phyloP scores from a whole-genome alignment of 2,329 filamentous ascomycete species.

The Gnomoniopsis sp. region DNA sequence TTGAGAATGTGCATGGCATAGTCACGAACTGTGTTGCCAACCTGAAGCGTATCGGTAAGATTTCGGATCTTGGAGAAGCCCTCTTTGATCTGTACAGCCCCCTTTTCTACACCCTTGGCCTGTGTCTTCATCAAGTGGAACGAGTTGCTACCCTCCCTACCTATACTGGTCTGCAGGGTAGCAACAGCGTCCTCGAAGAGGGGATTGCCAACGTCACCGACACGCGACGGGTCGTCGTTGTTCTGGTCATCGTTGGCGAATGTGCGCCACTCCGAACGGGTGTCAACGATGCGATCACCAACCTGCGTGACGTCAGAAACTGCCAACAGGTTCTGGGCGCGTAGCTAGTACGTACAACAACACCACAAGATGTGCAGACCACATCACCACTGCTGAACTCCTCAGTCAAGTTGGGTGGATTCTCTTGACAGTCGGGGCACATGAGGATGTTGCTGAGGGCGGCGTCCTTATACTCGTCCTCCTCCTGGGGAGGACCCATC shows the following conservation, averaged over 20 bases:
- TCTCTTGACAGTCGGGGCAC: conserved; percentile 87
- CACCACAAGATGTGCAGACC: conserved; percentile 86
- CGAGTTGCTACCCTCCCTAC: conserved; percentile 69
- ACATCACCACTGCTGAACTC: conserved; percentile 91
- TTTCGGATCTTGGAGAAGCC: conserved; percentile 81
- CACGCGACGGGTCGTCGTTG: conserved; percentile 95
- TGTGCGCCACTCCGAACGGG: conserved; percentile 95
- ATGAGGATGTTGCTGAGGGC: conserved; percentile 74
- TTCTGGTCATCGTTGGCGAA: conserved; percentile 98
- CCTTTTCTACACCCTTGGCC: conserved; percentile 45
- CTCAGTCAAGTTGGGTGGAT: conserved; percentile 88
- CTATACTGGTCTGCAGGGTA: conserved; percentile 79
- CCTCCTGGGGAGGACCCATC: conserved; percentile 25
- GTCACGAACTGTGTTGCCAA: conserved; percentile 78
- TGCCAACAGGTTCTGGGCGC: background rate
- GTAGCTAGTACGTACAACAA: conserved; percentile 51
- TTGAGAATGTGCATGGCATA: conserved; percentile 95
- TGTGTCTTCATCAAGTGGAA: conserved; percentile 80
- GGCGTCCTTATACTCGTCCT: conserved; percentile 59
- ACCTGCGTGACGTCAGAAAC: conserved; percentile 34
- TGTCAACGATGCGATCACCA: conserved; percentile 88
- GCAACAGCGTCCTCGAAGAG: conserved; percentile 72
- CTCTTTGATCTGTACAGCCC: conserved; percentile 56
- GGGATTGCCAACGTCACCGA: conserved; percentile 88
- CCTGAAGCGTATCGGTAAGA: conserved; percentile 80